phyloP scores from a whole-genome alignment of 805 yeast genomes.

The Ogataea haglerorum region DNA sequence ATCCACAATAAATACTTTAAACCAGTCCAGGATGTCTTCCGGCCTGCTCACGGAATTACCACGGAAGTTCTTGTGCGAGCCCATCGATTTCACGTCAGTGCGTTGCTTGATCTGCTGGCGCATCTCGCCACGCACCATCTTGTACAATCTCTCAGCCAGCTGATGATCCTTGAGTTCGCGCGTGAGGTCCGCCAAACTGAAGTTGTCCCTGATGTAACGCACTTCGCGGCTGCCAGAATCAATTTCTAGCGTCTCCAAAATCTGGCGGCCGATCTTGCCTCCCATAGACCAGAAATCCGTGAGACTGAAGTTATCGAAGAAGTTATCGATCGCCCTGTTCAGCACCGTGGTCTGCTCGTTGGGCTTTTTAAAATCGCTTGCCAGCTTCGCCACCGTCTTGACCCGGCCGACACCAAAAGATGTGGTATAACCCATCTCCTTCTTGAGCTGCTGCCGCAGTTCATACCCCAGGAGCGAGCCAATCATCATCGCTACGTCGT shows the following conservation, averaged over 20 bases:
- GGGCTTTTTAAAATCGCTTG: slow-evolving; percentile 83
- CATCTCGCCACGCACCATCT: slow-evolving; percentile 62
- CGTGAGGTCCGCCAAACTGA: slow-evolving; percentile 38
- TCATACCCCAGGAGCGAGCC: slow-evolving; percentile 60
- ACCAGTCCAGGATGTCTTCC: slow-evolving; percentile 70
- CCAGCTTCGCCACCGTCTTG: slow-evolving; percentile 79
- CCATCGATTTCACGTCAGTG: slow-evolving; percentile 78
- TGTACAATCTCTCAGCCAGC: slow-evolving; percentile 53
- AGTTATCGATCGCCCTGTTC: slow-evolving; percentile 43
- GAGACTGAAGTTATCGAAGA: slow-evolving; percentile 59
- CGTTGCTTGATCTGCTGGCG: slow-evolving; percentile 53
- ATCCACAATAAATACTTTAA: slow-evolving; percentile 80
- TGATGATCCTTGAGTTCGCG: slow-evolving; percentile 37
- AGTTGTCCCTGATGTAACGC: slow-evolving; percentile 48
- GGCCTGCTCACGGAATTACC: slow-evolving; percentile 48
- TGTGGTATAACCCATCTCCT: slow-evolving; percentile 72
- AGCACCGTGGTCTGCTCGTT: slow-evolving; percentile 77
- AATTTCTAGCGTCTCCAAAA: slow-evolving; percentile 47
- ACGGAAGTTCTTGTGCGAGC: slow-evolving; percentile 77
- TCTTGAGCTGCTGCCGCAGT: slow-evolving; percentile 50
- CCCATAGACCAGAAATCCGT: slow-evolving; percentile 88
- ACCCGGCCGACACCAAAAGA: slow-evolving; percentile 83
- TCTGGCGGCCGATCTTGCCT: slow-evolving; percentile 73
- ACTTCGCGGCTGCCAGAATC: slow-evolving; percentile 39
- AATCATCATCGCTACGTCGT: slow-evolving; percentile 64